A percentile compares a stretch with the other conserved stretches of the same genome.
Evolutionary conservation across 805 yeast species (phyloP).

Genomic region (Soucietia sequanensis): DNA sequence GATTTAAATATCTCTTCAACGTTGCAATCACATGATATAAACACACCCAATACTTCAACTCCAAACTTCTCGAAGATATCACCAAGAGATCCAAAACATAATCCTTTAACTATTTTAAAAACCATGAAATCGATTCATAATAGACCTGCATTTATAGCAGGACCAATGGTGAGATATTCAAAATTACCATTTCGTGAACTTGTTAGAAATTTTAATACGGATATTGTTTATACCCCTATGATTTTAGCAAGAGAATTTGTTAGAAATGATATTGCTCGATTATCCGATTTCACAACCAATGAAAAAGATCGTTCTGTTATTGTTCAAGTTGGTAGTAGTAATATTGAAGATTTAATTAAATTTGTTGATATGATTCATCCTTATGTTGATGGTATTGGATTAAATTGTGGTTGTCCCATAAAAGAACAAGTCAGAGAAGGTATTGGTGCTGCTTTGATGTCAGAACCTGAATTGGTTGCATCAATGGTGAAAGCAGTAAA

Average conservation of each 20-base stretch:
- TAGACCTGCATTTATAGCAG: slow-evolving; percentile 47
- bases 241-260: slow-evolving; percentile 94
- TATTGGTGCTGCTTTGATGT: slow-evolving; percentile 94
- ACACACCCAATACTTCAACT: too few relatives aligned
- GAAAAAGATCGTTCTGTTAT: slow-evolving; percentile 66
- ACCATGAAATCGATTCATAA: slow-evolving; percentile 19
- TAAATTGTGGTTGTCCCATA: slow-evolving; percentile 97
- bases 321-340: slow-evolving; percentile 89
- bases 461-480: slow-evolving; percentile 75
- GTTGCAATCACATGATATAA: too few relatives aligned
- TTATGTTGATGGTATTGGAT: slow-evolving; percentile 88
- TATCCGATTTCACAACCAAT: slow-evolving; percentile 84
- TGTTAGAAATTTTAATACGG: slow-evolving; percentile 66
- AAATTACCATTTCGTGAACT: slow-evolving; percentile 88
- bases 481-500: slow-evolving; percentile 85
- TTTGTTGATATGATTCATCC: slow-evolving; percentile 90
- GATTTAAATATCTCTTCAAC: not conserved
- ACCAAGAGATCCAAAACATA: slow-evolving; percentile 23
- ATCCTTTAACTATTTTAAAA: slow-evolving; percentile 34
- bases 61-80: slow-evolving; percentile 2
- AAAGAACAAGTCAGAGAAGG: slow-evolving; percentile 94
- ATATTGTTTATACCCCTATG: slow-evolving; percentile 94
- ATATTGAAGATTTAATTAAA: slow-evolving; percentile 73
- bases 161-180: slow-evolving; percentile 97
- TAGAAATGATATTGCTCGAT: slow-evolving; percentile 74